These are phyloP conservation scores for Pelargonium australe DNA, from an alignment of 441 rosid species.

Conservation along the genomic window DNA sequence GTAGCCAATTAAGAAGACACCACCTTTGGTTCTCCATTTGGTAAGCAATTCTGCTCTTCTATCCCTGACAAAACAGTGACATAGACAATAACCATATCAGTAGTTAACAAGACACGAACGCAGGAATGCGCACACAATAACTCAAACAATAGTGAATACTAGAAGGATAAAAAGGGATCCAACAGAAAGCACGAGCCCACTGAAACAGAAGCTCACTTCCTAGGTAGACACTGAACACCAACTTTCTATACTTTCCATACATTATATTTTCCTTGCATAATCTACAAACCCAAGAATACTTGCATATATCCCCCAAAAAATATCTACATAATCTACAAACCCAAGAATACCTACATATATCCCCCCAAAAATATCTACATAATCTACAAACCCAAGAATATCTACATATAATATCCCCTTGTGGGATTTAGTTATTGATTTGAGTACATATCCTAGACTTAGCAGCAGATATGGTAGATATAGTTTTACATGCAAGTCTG, in stretches of 20 bases:
- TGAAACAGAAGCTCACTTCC: not conserved
- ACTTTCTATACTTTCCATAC: not conserved
- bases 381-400: no score
- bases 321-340: no score
- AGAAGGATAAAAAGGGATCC: not conserved
- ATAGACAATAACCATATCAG: conserved; percentile 18
- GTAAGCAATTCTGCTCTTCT: conserved; percentile 70
- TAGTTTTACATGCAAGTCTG: not conserved
- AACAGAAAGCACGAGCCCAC: not conserved
- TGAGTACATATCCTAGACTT: not conserved
- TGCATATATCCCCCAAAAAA: not conserved
- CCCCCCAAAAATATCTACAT: not conserved
- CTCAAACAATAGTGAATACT: conserved; percentile 1
- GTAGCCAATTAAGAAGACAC: conserved; percentile 87
- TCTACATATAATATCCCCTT: not conserved
- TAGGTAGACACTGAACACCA: not conserved
- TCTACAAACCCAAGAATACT: not conserved
- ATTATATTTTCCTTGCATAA: not conserved
- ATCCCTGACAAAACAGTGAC: conserved; percentile 47
- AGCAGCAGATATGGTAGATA: not conserved
- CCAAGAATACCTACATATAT: no score
- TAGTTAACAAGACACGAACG: not conserved
- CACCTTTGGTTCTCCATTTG: conserved; percentile 96
- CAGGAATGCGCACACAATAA: not conserved
- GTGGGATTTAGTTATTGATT: not conserved